Base-by-base conservation (phyloP, 352 stramenopile genomes). In the Globisporangium yorkense region DNA sequence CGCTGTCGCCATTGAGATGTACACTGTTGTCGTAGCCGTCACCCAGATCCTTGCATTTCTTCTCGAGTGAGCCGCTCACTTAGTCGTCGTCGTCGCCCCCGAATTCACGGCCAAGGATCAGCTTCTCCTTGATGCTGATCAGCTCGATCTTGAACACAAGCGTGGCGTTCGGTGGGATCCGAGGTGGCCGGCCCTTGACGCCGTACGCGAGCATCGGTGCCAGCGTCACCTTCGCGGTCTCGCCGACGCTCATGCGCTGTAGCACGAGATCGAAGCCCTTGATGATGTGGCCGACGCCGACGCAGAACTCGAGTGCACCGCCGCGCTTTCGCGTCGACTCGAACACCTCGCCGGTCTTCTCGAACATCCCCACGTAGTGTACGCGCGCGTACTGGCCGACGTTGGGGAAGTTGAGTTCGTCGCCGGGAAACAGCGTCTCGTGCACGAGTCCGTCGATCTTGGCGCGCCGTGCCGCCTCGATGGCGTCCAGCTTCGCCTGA, bases 131-230 rank as follows among this genome's bases (percentile, higher is more conserved):
- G 65, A 92, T 85, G 43, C 67, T 81, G 56, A 92, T 90, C 20
- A 92, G 71, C 57, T 92, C 80, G 56, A 90, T 88, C 45, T 80
- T 83, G 57, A 90, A 92, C 27, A 90, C 67, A 0, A 92, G 69
- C n/a, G 77, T 82, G 7, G 78, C 67, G 39, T 82, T 90, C 10
- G 75, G 74, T 0, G 83, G 83, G 37, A 92, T 90, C 47, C 77
- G 75, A 27, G 83, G 83, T 9, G 78, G 74, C 24, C 71, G 63
- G 2, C 83, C 83, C 52, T 84, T 84, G n/a, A 87, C 71, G 3
- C 83, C 83, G 54, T 92, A 92, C 15, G 78, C 83, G 33, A 90
- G 66, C 49, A 79, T 75, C 1, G 83, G 80, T 45, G 67, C 74
- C 52, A 88, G 72, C 8, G 76, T 88, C 33, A 88, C 70, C 29